phyloP scores from a whole-genome alignment of 257 asterid genomes.

The Capsicum rhomboideum region DNA sequence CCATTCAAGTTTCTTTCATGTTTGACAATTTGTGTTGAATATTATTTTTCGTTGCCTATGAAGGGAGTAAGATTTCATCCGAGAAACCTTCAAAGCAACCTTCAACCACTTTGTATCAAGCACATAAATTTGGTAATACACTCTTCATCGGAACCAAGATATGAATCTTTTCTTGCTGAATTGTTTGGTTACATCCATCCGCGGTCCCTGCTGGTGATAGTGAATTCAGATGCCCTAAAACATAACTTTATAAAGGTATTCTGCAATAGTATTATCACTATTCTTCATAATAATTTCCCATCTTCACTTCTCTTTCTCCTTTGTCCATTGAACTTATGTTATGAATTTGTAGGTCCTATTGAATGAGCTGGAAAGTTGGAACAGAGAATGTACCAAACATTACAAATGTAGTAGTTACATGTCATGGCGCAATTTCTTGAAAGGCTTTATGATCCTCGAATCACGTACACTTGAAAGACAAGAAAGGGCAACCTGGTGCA shows the following conservation, averaged over 20 bases:
- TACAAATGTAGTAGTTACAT: neutral
- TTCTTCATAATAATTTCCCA: neutral
- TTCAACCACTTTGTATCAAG: neutral
- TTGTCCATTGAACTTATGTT: neutral
- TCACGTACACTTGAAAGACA: neutral
- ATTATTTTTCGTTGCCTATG: neutral
- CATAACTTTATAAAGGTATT: neutral
- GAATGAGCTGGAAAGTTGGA: neutral
- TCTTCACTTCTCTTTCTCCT: neutral
- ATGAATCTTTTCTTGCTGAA: neutral
- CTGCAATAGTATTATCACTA: neutral
- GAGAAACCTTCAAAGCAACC: no score
- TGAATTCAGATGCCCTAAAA: neutral
- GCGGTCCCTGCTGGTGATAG: neutral
- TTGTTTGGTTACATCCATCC: neutral
- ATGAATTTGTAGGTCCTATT: neutral
- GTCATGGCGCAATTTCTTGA: neutral
- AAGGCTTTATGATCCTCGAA: neutral
- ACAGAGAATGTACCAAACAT: neutral
- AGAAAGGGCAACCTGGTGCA: neutral
- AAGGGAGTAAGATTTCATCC: neutral
- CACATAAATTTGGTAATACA: neutral
- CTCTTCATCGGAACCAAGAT: neutral
- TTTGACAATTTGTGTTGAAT: neutral
- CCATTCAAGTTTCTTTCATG: neutral